phyloP scores from a whole-genome alignment of 371 early-diverging fungal species.

The Enteropsectra breve region DNA sequence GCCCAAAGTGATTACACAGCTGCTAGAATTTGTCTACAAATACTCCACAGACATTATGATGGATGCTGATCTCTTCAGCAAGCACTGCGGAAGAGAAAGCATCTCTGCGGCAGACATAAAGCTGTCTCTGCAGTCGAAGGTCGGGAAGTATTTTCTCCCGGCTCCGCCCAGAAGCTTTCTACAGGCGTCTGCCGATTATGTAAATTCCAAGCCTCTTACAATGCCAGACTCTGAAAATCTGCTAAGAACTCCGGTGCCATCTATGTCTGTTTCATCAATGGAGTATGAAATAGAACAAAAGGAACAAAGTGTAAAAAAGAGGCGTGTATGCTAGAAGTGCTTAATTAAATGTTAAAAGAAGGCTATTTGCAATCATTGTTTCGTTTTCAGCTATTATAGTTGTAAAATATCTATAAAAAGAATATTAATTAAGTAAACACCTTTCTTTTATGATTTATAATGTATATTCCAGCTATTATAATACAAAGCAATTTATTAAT shows the following conservation, averaged over 20 bases:
- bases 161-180: slow-evolving; percentile 60
- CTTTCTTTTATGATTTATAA: too few relatives aligned
- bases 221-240: slow-evolving; percentile 53
- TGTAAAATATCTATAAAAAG: too few relatives aligned
- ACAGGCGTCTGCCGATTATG: slow-evolving; percentile 54
- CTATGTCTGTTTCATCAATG: slow-evolving; percentile 7
- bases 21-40: slow-evolving; percentile 85
- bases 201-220: slow-evolving; percentile 55
- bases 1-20: slow-evolving; percentile 81
- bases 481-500: too few relatives aligned
- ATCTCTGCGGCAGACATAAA: slow-evolving; percentile 78
- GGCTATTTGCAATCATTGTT: too few relatives aligned
- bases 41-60: slow-evolving; percentile 81
- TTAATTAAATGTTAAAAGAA: too few relatives aligned
- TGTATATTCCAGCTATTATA: too few relatives aligned
- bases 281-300: slow-evolving; percentile 18
- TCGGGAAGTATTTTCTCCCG: slow-evolving; percentile 60
- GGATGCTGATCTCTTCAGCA: slow-evolving; percentile 80
- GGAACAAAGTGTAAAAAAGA: slow-evolving; percentile 11
- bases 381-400: too few relatives aligned
- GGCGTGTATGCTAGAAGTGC: too few relatives aligned
- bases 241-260: slow-evolving; percentile 47
- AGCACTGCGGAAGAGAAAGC: slow-evolving; percentile 73
- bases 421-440: too few relatives aligned
- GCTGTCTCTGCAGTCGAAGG: slow-evolving; percentile 69